Conservation (phyloP, 2,329 filamentous ascomycete genomes). For the Chalara sp. region DNA sequence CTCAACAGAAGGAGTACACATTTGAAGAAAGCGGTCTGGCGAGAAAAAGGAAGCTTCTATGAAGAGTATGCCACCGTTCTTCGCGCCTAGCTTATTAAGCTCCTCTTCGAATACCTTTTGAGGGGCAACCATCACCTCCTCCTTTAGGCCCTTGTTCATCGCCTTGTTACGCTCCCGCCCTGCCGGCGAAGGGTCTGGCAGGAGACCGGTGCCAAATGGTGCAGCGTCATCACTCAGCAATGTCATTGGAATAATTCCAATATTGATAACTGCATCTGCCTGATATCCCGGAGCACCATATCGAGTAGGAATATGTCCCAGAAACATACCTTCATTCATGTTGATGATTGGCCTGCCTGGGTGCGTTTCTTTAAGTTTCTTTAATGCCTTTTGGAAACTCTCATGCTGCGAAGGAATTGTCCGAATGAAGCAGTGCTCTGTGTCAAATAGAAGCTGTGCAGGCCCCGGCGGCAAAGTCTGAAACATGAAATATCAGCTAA, state of each 20-base stretch:
- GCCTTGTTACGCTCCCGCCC: conserved; percentile 29
- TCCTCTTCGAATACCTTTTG: not conserved
- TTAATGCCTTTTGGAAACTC: conserved; percentile 28
- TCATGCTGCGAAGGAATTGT: conserved; percentile 27
- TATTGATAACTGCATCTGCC: conserved; percentile 30
- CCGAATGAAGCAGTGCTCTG: conserved; percentile 24
- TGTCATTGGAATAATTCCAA: conserved; percentile 31
- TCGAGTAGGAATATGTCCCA: conserved; percentile 30
- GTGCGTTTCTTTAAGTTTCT: conserved; percentile 25
- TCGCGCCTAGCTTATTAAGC: conserved; percentile 24
- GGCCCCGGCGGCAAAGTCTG: too few relatives aligned
- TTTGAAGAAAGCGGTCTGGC: conserved; percentile 23
- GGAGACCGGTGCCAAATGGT: conserved; percentile 31
- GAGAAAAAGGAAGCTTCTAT: conserved; percentile 18
- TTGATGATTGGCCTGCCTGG: conserved; percentile 33
- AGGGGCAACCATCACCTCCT: conserved; percentile 2
- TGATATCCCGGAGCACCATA: conserved; percentile 33
- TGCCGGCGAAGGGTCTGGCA: conserved; percentile 30
- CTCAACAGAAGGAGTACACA: conserved; percentile 30
- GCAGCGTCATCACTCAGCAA: conserved; percentile 30
- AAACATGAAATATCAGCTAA: too few relatives aligned
- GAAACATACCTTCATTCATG: conserved; percentile 33
- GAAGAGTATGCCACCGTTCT: conserved; percentile 1
- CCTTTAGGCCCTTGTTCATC: conserved; percentile 19
- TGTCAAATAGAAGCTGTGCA: too few relatives aligned